Percentiles rank a stretch among this genome's conserved stretches.
phyloP scores from a whole-genome alignment of 1,284 basidiomycete genomes.

The Stygiomarasmius scandens region DNA sequence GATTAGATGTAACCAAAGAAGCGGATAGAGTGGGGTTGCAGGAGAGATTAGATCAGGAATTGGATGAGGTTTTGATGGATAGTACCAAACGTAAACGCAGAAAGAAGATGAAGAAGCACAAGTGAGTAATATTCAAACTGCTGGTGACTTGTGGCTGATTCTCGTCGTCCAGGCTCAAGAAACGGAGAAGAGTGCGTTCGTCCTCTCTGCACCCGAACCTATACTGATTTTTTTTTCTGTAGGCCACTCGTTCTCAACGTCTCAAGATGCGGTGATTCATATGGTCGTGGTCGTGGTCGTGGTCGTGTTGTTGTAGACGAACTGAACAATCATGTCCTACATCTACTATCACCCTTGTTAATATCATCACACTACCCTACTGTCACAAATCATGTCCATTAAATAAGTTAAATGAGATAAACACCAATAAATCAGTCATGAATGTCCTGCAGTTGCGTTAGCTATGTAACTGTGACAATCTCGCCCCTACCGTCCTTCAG shows the following conservation, averaged over 20 bases:
- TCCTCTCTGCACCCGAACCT: background rate
- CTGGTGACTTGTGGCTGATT: constrained; percentile 1
- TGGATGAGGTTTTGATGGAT: constrained; percentile 68
- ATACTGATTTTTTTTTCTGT: constrained; percentile 12
- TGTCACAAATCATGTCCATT: background rate
- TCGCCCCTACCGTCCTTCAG: constrained; percentile 86
- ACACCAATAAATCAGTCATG: background rate
- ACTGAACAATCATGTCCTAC: background rate
- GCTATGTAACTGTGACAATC: constrained; percentile 81
- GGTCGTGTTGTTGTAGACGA: constrained; percentile 1
- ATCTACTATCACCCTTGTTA: background rate
- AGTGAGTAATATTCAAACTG: constrained; percentile 52
- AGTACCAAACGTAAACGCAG: constrained; percentile 80
- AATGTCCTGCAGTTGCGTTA: background rate
- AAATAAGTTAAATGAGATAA: background rate
- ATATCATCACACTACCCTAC: background rate
- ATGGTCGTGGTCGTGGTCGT: constrained; percentile 16
- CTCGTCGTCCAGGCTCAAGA: constrained; percentile 51
- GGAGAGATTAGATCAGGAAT: constrained; percentile 56
- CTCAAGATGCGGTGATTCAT: constrained; percentile 41
- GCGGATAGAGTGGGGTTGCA: constrained; percentile 48
- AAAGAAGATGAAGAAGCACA: constrained; percentile 92
- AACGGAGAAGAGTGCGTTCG: constrained; percentile 55
- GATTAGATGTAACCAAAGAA: constrained; percentile 52
- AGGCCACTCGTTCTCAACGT: constrained; percentile 46